Conservation (phyloP, 805 yeast genomes). For the Metschnikowia lochheadii region DNA sequence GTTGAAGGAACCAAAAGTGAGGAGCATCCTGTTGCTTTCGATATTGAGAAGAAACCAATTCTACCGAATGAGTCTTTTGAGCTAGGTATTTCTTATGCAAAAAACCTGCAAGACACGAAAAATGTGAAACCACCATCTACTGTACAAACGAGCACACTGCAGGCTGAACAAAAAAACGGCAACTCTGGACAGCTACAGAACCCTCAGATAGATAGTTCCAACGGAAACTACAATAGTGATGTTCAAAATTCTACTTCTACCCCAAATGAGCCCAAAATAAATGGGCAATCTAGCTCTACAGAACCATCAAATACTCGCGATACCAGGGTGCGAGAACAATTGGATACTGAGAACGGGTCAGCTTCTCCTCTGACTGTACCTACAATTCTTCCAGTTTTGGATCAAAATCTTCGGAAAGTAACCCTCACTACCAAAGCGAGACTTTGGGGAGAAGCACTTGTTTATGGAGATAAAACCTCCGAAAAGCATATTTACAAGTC, state of each 20-base stretch:
- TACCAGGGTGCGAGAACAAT: not conserved
- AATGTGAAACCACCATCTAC: not conserved
- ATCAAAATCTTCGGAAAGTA: conserved; percentile 18
- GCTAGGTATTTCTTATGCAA: not conserved
- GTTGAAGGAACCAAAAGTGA: conserved; percentile 34
- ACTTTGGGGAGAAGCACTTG: conserved; percentile 17
- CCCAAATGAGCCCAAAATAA: not conserved
- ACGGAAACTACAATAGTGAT: not conserved
- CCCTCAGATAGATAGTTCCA: not conserved
- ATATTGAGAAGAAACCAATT: conserved; percentile 28
- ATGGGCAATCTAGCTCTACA: not conserved
- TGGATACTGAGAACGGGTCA: not conserved
- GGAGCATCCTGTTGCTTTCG: conserved; percentile 30
- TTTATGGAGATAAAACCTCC: conserved; percentile 12
- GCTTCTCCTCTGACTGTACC: not conserved
- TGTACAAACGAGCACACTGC: not conserved
- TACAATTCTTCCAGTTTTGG: conserved; percentile 15
- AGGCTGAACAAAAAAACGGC: not conserved
- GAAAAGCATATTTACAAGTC: conserved; percentile 16
- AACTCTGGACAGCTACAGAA: not conserved
- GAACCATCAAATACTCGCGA: not conserved
- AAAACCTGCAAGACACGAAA: not conserved
- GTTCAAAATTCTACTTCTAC: not conserved
- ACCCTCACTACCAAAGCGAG: conserved; percentile 19
- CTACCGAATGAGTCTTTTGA: conserved; percentile 36